Conservation (phyloP, 305 asterid genomes). For the Solanum hybrid region DNA sequence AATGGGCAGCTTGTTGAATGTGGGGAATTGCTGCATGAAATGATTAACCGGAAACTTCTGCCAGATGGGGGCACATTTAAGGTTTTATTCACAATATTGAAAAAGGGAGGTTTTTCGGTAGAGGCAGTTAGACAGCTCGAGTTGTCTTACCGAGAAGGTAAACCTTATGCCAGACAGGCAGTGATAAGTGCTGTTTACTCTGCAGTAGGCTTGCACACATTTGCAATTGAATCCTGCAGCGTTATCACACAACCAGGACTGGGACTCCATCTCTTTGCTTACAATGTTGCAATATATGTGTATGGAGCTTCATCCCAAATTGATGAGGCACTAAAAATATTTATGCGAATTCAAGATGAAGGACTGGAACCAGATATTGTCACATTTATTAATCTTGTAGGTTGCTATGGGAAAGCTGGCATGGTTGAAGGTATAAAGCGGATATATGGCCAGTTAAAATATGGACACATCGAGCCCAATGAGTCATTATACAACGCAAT, state of each 20-base stretch:
- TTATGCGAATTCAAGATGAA: slow-evolving; percentile 80
- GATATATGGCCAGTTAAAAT: slow-evolving; percentile 49
- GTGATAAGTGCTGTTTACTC: slow-evolving; percentile 63
- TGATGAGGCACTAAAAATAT: slow-evolving; percentile 63
- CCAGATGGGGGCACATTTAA: slow-evolving; percentile 66
- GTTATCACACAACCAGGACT: slow-evolving; percentile 28
- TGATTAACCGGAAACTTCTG: slow-evolving; percentile 47
- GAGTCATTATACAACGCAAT: slow-evolving; percentile 60
- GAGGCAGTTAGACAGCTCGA: slow-evolving; percentile 63
- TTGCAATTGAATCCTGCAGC: slow-evolving; percentile 67
- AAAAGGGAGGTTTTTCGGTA: slow-evolving; percentile 56
- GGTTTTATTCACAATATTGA: slow-evolving; percentile 57
- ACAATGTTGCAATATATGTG: slow-evolving; percentile 70
- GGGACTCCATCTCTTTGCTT: slow-evolving; percentile 43
- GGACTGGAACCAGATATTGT: slow-evolving; percentile 76
- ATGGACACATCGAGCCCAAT: slow-evolving; percentile 45
- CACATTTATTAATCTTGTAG: slow-evolving; percentile 55
- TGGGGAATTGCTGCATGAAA: slow-evolving; percentile 71
- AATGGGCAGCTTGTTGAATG: slow-evolving; percentile 59
- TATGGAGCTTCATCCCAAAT: slow-evolving; percentile 53
- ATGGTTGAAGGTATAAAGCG: slow-evolving; percentile 89
- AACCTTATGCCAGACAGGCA: slow-evolving; percentile 64
- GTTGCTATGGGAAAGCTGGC: slow-evolving; percentile 79
- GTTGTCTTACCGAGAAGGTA: slow-evolving; percentile 52
- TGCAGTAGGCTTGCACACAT: slow-evolving; percentile 48